Conservation (phyloP, 2,329 filamentous ascomycete genomes). For the Phialophora tarda region DNA sequence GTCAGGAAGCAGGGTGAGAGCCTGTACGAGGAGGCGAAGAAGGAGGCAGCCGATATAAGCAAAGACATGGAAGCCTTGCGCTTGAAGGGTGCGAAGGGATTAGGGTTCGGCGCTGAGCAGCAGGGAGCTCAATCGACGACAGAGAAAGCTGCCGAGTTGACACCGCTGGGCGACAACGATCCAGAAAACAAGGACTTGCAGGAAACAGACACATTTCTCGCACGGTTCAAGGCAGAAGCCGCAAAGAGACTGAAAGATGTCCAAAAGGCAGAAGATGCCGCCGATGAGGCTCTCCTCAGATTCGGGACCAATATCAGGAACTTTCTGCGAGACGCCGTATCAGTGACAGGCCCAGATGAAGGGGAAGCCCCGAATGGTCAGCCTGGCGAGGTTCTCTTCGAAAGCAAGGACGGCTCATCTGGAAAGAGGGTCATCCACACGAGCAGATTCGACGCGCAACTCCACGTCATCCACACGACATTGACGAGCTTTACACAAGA, state of each 20-base stretch:
- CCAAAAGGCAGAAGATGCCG: constrained; percentile 90
- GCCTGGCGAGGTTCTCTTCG: constrained; percentile 75
- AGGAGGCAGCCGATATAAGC: constrained; percentile 85
- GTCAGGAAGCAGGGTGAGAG: constrained; percentile 95
- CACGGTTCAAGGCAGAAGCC: constrained; percentile 76
- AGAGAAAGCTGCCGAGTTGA: constrained; percentile 39
- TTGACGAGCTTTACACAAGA: constrained; percentile 82
- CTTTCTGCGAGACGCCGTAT: constrained; percentile 89
- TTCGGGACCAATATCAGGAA: constrained; percentile 89
- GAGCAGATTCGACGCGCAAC: constrained; percentile 90
- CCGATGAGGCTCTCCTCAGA: constrained; percentile 89
- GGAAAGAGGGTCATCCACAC: constrained; percentile 95
- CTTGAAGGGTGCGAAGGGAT: constrained; percentile 52
- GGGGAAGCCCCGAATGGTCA: constrained; percentile 43
- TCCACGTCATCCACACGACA: constrained; percentile 92
- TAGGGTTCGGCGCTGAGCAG: constrained; percentile 34
- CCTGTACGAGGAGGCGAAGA: constrained; percentile 80
- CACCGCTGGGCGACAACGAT: constrained; percentile 37
- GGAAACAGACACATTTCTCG: constrained; percentile 70
- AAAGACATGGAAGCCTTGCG: constrained; percentile 77
- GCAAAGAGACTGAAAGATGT: constrained; percentile 85
- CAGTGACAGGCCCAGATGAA: constrained; percentile 74
- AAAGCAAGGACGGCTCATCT: constrained; percentile 83
- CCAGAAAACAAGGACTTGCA: constrained; percentile 44
- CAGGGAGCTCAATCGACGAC: constrained; percentile 42